Percentiles rank a stretch among this genome's conserved stretches.
Evolutionary conservation across 805 yeast species (phyloP).

Genomic region (Priceomyces fermenticarens): DNA sequence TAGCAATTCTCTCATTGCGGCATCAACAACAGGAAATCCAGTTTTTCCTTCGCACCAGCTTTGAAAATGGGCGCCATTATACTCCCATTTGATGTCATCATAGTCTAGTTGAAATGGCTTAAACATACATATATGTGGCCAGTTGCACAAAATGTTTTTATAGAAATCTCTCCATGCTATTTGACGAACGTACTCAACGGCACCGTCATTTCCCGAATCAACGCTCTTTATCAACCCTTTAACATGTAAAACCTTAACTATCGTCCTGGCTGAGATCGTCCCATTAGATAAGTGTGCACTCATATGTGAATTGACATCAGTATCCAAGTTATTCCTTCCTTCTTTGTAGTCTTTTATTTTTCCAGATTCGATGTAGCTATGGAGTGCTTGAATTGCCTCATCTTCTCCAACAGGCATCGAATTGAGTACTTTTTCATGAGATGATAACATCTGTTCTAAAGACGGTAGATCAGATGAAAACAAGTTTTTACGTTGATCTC

Average conservation of each 20-base stretch:
- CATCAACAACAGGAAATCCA: slow-evolving; percentile 57
- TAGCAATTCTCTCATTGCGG: slow-evolving; percentile 51
- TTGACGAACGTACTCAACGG: slow-evolving; percentile 48
- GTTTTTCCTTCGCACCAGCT: slow-evolving; percentile 55
- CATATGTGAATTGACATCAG: slow-evolving; percentile 36
- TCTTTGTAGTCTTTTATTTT: slow-evolving; percentile 28
- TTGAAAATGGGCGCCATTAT: slow-evolving; percentile 37
- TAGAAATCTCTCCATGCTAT: slow-evolving; percentile 61
- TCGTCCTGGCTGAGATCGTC: slow-evolving; percentile 39
- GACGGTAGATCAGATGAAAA: slow-evolving; percentile 6
- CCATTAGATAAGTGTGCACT: slow-evolving; percentile 49
- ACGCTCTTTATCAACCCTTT: slow-evolving; percentile 18
- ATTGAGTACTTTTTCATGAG: background rate
- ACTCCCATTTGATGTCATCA: slow-evolving; percentile 41
- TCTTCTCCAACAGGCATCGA: slow-evolving; percentile 23
- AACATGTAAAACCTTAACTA: slow-evolving; percentile 30
- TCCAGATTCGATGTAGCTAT: slow-evolving; percentile 17
- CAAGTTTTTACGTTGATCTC: background rate
- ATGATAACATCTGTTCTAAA: slow-evolving; percentile 1
- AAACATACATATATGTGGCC: slow-evolving; percentile 53
- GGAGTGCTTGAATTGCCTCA: slow-evolving; percentile 24
- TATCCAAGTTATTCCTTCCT: slow-evolving; percentile 26
- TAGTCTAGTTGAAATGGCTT: slow-evolving; percentile 46
- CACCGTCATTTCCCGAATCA: slow-evolving; percentile 29
- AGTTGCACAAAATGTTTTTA: slow-evolving; percentile 43